Evolutionary conservation across 768 basidiomycete genomes (phyloP), one percentile per base, ranked within the genome.

Genomic region (Boletus reticulatus): DNA sequence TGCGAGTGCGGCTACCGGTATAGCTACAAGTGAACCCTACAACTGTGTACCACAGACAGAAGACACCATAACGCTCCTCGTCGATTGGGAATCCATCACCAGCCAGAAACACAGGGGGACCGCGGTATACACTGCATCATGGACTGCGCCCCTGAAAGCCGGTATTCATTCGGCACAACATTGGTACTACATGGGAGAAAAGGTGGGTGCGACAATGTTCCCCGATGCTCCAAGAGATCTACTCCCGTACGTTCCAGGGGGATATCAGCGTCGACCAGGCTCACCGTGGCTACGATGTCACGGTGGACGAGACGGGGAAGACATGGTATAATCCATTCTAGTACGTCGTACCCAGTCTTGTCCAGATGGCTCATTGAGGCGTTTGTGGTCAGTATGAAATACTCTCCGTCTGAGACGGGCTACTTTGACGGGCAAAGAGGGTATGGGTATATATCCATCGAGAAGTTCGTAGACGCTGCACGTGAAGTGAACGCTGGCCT

Each of bases 151-250:
- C 17, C 75, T 93, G 56, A 89, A 90, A 68, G 80, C 89, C 20
- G 94, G 93, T n/a, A 80, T 96, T 10, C 93, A 95, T 70, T 87
- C 89, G 9, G 88, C 87, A 39, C 94, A 97, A 66, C 87, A 92
- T 66, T 95, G 91, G 89, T 93, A 95, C 73, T 95, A 94, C 73
- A 92, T 95, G 89, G 94, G 82, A 47, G 88, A 92, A 76, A 95
- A 92, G 79, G 92, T 85, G 50, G 9, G 71, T 54, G 19, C 20
- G 11, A 50, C 22, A 48, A 50, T 46, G n/a, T 5, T 24, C 16
- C 19, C 11, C 32, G 37, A 16, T 46, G 16, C 22, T 29, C 62
- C 3, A 31, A 19, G 53, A 29, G 22, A 41, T 37, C 8, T n/a
- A 49, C 27, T 31, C 13, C 37, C 10, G 8, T 43, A 22, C 36